Evolutionary conservation across 2,329 filamentous ascomycete species (phyloP), one percentile per base, ranked within the genome.

Genomic region (Aspergillus jensenii): DNA sequence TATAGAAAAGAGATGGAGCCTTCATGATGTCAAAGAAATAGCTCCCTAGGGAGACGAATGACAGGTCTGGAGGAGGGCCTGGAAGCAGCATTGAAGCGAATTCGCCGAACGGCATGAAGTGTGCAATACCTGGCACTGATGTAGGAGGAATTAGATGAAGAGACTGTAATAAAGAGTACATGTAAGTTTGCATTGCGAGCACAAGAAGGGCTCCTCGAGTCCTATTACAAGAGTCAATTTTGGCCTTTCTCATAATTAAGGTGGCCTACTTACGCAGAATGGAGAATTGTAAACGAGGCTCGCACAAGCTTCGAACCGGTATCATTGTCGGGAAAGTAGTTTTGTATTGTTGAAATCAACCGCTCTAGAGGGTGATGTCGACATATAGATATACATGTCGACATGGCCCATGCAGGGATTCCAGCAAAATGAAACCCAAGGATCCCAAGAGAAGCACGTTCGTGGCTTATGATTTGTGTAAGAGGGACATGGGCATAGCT

Each of bases 161-260:
- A 19, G 72, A 72, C 59, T 79, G 77, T 17, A 79, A 66, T 15
- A 77, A 59, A 21, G 76, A 75, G 56, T 76, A 77, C 67, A 78
- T 74, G 56, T 78, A 74, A 25, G 73, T 67, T 59, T 78, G 76
- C 49, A 76, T 68, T 27, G 76, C 72, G 9, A 78, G 57, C 15
- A 74, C 62, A 49, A 76, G 73, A 37, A 77, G 63, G 2, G 66
- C 64, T 23, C 69, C 67, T 61, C 70, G 69, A 21, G 71, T 59
- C 35, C 77, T 79, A 48, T 23, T 39, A 11, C 25, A 33, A 1
- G 14, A 8, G 23, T 63, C 52, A 62, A 51, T 33, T 39, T 53
- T 5, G 27, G 35, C 19, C 11, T 3, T 5, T 33, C 14, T 39
- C 14, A 47, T n/a, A 12, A 11, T 19, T n/a, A 12, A 11, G 19